Evolutionary conservation across 306 rosid genomes (phyloP), one percentile per base, ranked within the genome.

Genomic region (Begonia fuchsioides): DNA sequence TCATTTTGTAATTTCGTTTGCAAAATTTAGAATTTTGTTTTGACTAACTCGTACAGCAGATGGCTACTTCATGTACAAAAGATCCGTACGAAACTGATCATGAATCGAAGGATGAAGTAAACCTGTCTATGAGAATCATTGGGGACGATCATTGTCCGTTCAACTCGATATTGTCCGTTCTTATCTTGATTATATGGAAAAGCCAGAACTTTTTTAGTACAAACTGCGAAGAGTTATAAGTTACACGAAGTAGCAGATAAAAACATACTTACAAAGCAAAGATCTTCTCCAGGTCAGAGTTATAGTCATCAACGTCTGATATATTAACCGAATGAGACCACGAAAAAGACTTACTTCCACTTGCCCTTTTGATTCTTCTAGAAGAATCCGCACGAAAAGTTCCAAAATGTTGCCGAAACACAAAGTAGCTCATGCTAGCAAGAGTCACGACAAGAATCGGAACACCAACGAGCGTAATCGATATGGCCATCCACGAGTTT

Each of bases 311-410:
- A 35, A 64, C 63, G 59, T 81, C 94, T 11, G 98, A 90, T 50
- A 85, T 59, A 57, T 90, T 73, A 16, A 80, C 94, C 8, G 97
- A 88, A 72, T 81, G 72, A 7, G 97, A 77, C 95, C 95, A 81
- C 0, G 95, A 90, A 62, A 81, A 85, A 39, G 98, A 90, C 65
- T 75, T 85, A 76, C 94, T 85, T 68, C 92, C 92, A 44, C 81
- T 71, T 0, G 92, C 74, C 47, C 83, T 64, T 68, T 54, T 26
- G 76, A 90, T 79, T 46, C 94, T 87, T 43, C 97, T 70, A 56
- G 79, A 93, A 26, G 95, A 84, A 73, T 85, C 92, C 0, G 65
- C 7, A 26, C 35, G 35, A 4, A 26, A 90, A 81, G 80, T 81
- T 84, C 98, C 92, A 2, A 71, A 81, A 68, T 73, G 98, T 50